Base-by-base conservation (phyloP, 2,329 filamentous ascomycete genomes). In the Coleophoma eucalyptorum region DNA sequence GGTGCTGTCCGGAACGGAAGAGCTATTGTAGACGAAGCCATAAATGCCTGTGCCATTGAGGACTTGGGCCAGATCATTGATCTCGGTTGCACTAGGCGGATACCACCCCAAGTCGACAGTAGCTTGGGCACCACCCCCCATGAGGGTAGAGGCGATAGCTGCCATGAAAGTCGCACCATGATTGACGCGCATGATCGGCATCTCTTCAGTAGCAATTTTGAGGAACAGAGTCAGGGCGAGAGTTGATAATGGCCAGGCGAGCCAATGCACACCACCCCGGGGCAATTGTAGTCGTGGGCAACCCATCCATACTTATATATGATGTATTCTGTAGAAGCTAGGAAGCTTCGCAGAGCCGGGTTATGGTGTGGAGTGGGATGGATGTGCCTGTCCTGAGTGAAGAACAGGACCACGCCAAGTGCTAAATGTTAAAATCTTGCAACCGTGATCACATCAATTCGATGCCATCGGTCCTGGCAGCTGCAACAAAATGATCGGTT, bases 1-100 rank as follows among this genome's bases (percentile, higher is more conserved):
- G 35, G 72, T 58, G 1, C 68, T 63, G 49, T 75, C 69, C 0
- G 87, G 80, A 0, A 80, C 79, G 1, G 70, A 58, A 1, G 86
- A 89, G 33, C 78, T 77, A 62, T 90, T 83, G 69, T 85, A 94
- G 16, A 89, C 76, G 64, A 90, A 92, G 2, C 86, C 88, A 65
- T 90, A 85, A 0, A 84, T 77, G 1, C 86, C 89, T 2, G 75
- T 71, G 7, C 77, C 75, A 51, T 77, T 73, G 46, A 90, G 64
- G 0, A 80, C 83, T 5, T 70, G 66, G 1, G 71, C 70, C 3
- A 91, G 69, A 59, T 85, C 75, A 62, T 89, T 90, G 58, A 89
- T 74, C 43, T 69, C 64, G 4, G 74, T 77, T 18, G 72, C 62
- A 15, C 72, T 69, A 0, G 85, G 84, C 12, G 82, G 64, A 65